Percentiles rank a stretch among this genome's conserved stretches.
phyloP scores from a whole-genome alignment of 163 green algal genomes.

The Scenedesmus sp. region DNA sequence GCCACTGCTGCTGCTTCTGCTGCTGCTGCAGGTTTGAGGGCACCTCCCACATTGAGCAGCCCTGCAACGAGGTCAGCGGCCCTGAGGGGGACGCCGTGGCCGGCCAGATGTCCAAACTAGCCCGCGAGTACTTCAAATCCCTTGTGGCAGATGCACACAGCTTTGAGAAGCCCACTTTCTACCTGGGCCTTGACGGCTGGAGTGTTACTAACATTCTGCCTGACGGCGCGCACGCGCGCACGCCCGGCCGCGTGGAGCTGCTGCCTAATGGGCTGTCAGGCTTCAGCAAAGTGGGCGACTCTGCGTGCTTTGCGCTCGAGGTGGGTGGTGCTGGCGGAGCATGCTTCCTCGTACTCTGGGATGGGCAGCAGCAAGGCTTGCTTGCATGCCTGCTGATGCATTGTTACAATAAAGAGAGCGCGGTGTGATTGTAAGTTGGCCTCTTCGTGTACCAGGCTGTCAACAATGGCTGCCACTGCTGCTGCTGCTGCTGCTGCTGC shows the following conservation, averaged over 20 bases:
- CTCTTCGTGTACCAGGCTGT: neutral
- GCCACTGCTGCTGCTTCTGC: neutral
- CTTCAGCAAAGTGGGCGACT: constrained; percentile 35
- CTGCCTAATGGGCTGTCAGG: constrained; percentile 32
- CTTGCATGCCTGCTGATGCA: neutral
- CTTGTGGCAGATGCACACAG: constrained; percentile 11
- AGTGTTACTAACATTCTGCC: constrained; percentile 40
- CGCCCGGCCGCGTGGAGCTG: constrained; percentile 27
- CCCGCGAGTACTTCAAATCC: constrained; percentile 1
- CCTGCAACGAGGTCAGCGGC: constrained; percentile 37
- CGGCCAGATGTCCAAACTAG: constrained; percentile 5
- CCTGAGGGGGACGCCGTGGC: neutral
- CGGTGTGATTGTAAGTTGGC: neutral
- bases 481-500: neutral
- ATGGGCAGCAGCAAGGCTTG: neutral
- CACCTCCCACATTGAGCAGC: constrained; percentile 26
- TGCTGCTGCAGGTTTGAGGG: constrained; percentile 14
- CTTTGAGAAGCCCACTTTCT: constrained; percentile 49
- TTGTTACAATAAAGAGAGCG: neutral
- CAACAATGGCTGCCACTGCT: too few relatives aligned
- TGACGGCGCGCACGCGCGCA: constrained; percentile 45
- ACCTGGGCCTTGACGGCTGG: constrained; percentile 25
- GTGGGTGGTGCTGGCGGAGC: neutral
- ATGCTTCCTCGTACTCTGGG: neutral
- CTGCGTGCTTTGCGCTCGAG: constrained; percentile 19